These are phyloP conservation scores for Corylus americana DNA, from an alignment of 306 rosid genomes.

Conservation along the genomic window DNA sequence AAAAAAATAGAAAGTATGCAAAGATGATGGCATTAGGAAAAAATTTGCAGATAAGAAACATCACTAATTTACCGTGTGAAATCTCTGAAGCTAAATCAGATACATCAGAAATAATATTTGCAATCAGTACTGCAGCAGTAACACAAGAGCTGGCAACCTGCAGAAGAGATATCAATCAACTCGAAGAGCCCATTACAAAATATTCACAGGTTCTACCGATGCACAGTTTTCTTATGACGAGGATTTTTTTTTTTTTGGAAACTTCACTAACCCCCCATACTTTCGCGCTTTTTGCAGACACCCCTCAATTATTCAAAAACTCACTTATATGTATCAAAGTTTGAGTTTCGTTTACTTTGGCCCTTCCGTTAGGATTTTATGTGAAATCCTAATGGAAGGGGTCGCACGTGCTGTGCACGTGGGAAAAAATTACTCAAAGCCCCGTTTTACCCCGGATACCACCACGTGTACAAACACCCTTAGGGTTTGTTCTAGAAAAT, in stretches of 20 bases:
- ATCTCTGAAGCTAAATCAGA: conserved; percentile 55
- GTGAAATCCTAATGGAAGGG: no score
- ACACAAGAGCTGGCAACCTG: conserved; percentile 85
- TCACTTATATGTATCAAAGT: no score
- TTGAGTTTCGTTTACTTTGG: no score
- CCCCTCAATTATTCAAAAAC: no score
- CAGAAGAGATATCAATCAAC: conserved; percentile 28
- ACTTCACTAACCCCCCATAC: no score
- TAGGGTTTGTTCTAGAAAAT: no score
- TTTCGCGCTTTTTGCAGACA: no score
- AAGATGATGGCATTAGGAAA: background rate
- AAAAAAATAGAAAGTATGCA: background rate
- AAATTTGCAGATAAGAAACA: conserved; percentile 11
- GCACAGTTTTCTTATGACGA: background rate
- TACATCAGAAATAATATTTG: conserved; percentile 79
- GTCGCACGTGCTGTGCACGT: no score
- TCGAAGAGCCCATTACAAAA: background rate
- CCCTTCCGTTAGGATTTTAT: no score
- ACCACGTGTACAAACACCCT: no score
- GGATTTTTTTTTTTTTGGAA: background rate
- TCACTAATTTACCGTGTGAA: conserved; percentile 51
- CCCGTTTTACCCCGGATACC: no score
- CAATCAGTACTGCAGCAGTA: conserved; percentile 75
- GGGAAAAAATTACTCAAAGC: no score
- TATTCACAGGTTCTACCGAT: background rate